These are phyloP conservation scores for Schizothecium vesticola DNA, from an alignment of 495 filamentous ascomycete genomes.

Conservation along the genomic window DNA sequence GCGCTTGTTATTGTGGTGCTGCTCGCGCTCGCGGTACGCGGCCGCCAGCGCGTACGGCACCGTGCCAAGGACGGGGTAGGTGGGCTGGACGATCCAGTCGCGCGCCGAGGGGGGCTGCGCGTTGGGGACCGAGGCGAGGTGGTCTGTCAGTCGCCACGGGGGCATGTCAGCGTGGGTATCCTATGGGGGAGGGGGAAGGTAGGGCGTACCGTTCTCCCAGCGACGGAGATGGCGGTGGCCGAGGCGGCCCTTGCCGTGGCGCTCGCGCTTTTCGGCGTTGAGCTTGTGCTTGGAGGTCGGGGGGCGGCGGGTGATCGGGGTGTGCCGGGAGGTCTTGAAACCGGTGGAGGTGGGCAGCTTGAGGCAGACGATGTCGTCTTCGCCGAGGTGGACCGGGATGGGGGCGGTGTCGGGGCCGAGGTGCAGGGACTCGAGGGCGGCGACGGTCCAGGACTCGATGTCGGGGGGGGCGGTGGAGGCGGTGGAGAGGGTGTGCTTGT, in stretches of 20 bases:
- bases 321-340: slow-evolving; percentile 9
- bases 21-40: slow-evolving; percentile 72
- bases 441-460: slow-evolving; percentile 46
- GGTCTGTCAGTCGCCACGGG: slow-evolving; percentile 57
- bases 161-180: background rate
- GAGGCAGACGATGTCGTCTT: slow-evolving; percentile 10
- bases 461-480: slow-evolving; percentile 35
- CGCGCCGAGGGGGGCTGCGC: slow-evolving; percentile 69
- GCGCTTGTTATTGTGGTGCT: slow-evolving; percentile 40
- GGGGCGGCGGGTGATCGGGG: slow-evolving; percentile 30
- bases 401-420: slow-evolving; percentile 38
- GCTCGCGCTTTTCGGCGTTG: slow-evolving; percentile 55
- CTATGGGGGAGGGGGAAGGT: background rate
- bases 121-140: slow-evolving; percentile 79
- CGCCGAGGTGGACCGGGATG: slow-evolving; percentile 45
- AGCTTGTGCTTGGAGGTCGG: slow-evolving; percentile 36
- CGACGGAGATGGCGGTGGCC: slow-evolving; percentile 81
- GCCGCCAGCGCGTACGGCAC: slow-evolving; percentile 84
- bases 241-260: slow-evolving; percentile 82
- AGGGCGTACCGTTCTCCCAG: slow-evolving; percentile 83
- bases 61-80: slow-evolving; percentile 59
- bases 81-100: slow-evolving; percentile 78
- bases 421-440: slow-evolving; percentile 45
- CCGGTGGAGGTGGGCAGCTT: slow-evolving; percentile 19
- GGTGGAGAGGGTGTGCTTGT: slow-evolving; percentile 28